Evolutionary conservation across 1,139 yeast genomes (phyloP).

Genomic region (Pichia sp.): DNA sequence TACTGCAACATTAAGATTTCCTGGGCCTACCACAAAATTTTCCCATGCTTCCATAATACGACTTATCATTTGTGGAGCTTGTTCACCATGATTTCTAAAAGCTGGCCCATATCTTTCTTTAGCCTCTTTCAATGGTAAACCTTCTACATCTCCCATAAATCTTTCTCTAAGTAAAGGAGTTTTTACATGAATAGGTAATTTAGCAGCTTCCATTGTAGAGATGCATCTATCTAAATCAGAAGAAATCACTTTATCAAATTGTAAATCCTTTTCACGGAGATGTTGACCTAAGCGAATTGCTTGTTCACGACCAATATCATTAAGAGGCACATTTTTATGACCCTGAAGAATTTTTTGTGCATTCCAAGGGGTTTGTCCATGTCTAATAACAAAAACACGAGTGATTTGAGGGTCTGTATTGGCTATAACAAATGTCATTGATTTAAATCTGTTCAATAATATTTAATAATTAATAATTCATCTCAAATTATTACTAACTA

Average conservation of each 20-base stretch:
- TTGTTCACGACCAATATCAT: conserved; percentile 52
- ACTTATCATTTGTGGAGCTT: conserved; percentile 36
- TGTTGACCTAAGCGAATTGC: conserved; percentile 39
- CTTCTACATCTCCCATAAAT: conserved; percentile 79
- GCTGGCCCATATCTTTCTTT: conserved; percentile 39
- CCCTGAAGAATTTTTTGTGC: conserved; percentile 66
- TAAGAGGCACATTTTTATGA: conserved; percentile 56
- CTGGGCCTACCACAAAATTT: conserved; percentile 37
- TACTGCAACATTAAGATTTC: conserved; percentile 44
- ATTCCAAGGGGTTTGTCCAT: conserved; percentile 77
- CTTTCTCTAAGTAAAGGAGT: too few relatives aligned
- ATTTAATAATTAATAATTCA: too few relatives aligned
- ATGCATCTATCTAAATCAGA: conserved; percentile 1
- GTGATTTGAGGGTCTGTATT: conserved; percentile 37
- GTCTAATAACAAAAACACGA: conserved; percentile 62
- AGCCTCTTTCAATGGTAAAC: conserved; percentile 67
- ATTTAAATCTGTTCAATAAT: too few relatives aligned
- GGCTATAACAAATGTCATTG: not conserved
- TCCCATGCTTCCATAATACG: conserved; percentile 51
- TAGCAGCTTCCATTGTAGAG: not conserved
- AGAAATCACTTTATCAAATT: not conserved
- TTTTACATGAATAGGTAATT: too few relatives aligned
- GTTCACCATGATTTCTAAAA: conserved; percentile 53
- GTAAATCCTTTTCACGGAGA: conserved; percentile 16
- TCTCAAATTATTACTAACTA: too few relatives aligned